Conservation (phyloP, 768 basidiomycete species). For the Mycena indigotica region DNA sequence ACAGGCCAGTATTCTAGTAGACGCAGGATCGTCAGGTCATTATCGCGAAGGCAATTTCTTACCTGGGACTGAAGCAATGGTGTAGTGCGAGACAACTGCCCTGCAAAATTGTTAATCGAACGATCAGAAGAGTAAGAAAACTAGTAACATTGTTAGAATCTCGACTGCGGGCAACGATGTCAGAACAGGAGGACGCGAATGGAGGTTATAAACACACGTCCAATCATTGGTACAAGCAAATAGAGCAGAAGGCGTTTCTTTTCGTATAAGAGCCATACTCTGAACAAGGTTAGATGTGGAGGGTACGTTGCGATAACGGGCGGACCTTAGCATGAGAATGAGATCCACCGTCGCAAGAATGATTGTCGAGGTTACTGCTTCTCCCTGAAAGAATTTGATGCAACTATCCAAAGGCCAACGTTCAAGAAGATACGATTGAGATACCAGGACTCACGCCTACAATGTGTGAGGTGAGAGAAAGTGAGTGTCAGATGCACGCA, state of each 20-base stretch:
- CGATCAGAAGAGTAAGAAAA: background rate
- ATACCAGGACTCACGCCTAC: conserved; percentile 1
- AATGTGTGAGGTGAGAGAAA: background rate
- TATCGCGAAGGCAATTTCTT: background rate
- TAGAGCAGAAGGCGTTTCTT: conserved; percentile 13
- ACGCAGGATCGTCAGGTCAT: too few species aligned
- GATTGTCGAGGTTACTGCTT: conserved; percentile 13
- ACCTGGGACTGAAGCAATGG: conserved; percentile 9
- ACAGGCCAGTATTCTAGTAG: conserved; percentile 17
- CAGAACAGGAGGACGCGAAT: background rate
- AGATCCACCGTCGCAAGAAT: conserved; percentile 20
- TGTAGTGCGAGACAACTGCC: conserved; percentile 17
- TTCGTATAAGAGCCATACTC: conserved; percentile 17
- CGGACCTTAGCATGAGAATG: conserved; percentile 14
- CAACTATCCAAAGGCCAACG: conserved; percentile 1
- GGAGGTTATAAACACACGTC: background rate
- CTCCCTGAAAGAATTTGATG: conserved; percentile 14
- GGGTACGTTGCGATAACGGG: background rate
- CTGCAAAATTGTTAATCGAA: background rate
- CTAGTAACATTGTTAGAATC: conserved; percentile 16
- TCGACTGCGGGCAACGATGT: conserved; percentile 6
- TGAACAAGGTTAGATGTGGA: background rate
- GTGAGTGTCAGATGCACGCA: background rate
- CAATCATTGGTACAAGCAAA: conserved; percentile 16
- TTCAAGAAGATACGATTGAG: too few species aligned